Base-by-base conservation (phyloP, 306 rosid genomes). In the Comarum palustre region DNA sequence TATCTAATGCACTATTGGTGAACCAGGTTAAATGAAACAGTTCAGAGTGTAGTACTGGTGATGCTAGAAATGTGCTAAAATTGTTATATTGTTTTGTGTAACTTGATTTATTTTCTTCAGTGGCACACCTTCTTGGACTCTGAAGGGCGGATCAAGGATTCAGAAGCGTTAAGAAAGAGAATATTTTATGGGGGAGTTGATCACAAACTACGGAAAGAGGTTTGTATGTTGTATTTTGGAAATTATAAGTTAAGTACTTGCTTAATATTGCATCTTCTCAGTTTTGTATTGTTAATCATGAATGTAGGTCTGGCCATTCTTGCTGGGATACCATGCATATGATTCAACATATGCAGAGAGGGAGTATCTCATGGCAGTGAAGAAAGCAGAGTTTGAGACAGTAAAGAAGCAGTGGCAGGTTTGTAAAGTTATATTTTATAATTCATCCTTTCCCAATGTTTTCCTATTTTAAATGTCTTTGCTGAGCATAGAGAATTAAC, bases 321-420 rank as follows among this genome's bases (percentile, higher is more conserved):
- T 95, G 87, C 80, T 95, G 96, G 99, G 90, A 81, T 88, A 88
- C 80, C 79, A 90, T 73, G 75, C 89, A 1, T 91, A 79, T 83
- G 88, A 90, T 80, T 95, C 99, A 73, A 95, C 97, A 46, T 90
- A 90, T 81, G 99, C 97, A 22, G 99, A 91, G 87, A 91, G 97
- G 85, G 91, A 90, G 80, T 87, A 77, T 82, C 87, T 84, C 75
- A 82, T 75, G 80, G 80, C 96, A 16, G 66, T 88, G 39, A 88
- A 87, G 80, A 89, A 83, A 87, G 83, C 93, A 8, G 99, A 91
- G 86, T 95, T 85, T 31, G 86, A 81, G 80, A 91, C 82, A 55
- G 72, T 95, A 84, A 95, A 95, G 88, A 87, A 75, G 69, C 99
- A 95, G 87, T 95, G 99, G 99, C 91, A 91, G 99, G 99, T 91